Percentiles rank a stretch among this genome's conserved stretches.
phyloP scores from a whole-genome alignment of 78 protist species.

The Dictyostelium purpureum region DNA sequence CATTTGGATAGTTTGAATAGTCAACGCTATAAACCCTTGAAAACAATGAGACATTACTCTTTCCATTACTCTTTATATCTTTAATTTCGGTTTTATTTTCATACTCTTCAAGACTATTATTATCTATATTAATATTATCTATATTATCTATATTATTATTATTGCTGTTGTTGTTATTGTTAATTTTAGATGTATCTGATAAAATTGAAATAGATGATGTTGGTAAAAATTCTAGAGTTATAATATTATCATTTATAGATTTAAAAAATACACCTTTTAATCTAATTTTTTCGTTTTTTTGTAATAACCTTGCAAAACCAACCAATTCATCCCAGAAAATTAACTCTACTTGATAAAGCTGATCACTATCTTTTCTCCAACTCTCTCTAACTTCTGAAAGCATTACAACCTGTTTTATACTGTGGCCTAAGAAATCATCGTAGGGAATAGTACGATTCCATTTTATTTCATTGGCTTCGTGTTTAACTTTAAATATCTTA shows the following conservation, averaged over 20 bases:
- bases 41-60: not conserved
- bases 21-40: not conserved
- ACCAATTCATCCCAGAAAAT: not conserved
- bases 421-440: not conserved
- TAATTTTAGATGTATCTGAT: too few relatives aligned
- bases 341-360: not conserved
- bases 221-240: too few relatives aligned
- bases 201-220: too few relatives aligned
- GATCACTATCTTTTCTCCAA: slow-evolving; percentile 2
- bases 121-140: too few relatives aligned
- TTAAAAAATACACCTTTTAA: not conserved
- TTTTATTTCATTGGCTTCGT: not conserved
- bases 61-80: too few relatives aligned
- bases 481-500: not conserved
- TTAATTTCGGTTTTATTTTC: too few relatives aligned
- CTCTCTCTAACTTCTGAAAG: not conserved
- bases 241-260: too few relatives aligned
- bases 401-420: not conserved
- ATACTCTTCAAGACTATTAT: too few relatives aligned
- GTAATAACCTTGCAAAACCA: not conserved
- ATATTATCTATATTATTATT: not conserved
- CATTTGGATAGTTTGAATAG: not conserved
- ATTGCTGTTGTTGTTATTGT: not conserved
- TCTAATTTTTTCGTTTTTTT: not conserved
- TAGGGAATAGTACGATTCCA: not conserved